Evolutionary conservation across 106 monocot genomes (phyloP), one percentile per base, ranked within the genome.

Genomic region (Apostasia shenzhenica): DNA sequence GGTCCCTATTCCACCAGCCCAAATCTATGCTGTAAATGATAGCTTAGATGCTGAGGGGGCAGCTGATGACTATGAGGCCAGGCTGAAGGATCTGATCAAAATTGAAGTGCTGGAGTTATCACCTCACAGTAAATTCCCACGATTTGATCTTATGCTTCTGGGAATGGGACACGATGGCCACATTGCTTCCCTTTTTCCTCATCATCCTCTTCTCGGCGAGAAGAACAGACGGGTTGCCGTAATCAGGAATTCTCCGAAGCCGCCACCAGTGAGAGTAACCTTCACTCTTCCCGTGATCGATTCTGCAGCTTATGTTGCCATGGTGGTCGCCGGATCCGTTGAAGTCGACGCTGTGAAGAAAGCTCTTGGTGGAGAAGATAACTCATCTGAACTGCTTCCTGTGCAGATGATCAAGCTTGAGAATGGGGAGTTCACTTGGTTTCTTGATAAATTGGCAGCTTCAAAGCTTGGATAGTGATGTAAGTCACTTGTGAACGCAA

Each of bases 111-210:
- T 89, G n/a, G 57, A 71, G n/a, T 26, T 75, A 50, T 77, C 75
- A 57, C 2, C 67, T 13, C 3, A 77, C 6, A 74, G 75, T 45
- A 83, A 80, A n/a, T 80, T 85, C 60, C 89, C 89, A 10, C 69
- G 67, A 58, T 89, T 89, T 73, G 82, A 89, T 77, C 82, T 89
- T 38, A 85, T 89, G 89, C 72, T 89, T 0, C 55, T 89, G 38
- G 89, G 85, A 50, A 89, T 89, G 80, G 89, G 89, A 11, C 89
- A 79, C 0, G 89, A 89, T 73, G 89, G 89, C 3, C 89, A 89
- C 40, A 37, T 85, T 50, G 89, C 89, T 26, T 89, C 89, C 3
- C 89, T 89, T 42, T 89, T 89, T 75, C 89, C 89, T 1, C 50
- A 68, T 2, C 89, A 85, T 14, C 80, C 77, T 14, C 80, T 89